A percentile compares a stretch with the other conserved stretches of the same genome.
phyloP scores from a whole-genome alignment of 495 filamentous ascomycete genomes.

The Aspergillus saccharolyticus region DNA sequence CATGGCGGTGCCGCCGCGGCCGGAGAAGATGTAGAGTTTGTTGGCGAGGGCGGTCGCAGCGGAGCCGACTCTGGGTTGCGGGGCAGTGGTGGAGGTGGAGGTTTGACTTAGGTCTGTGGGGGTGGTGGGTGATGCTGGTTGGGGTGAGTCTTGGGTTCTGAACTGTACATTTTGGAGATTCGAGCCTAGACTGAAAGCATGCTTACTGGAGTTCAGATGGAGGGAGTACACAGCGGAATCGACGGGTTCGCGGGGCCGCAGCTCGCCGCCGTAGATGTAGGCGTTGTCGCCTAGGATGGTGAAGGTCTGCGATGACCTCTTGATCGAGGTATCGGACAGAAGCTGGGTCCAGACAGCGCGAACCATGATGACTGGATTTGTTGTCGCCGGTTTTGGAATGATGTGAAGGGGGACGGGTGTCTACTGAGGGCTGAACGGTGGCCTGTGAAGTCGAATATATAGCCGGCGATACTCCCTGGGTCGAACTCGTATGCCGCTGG shows the following conservation, averaged over 20 bases:
- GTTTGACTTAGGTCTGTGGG: conserved; percentile 5
- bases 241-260: conserved; percentile 43
- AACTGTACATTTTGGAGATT: neutral
- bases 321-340: conserved; percentile 29
- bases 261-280: conserved; percentile 46
- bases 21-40: conserved; percentile 52
- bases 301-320: conserved; percentile 64
- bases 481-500: neutral
- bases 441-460: neutral
- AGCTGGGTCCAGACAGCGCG: conserved; percentile 10
- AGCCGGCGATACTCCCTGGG: neutral
- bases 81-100: conserved; percentile 10
- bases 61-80: conserved; percentile 47
- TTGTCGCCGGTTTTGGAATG: neutral
- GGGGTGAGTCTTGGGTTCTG: neutral
- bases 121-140: neutral
- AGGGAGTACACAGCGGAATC: conserved; percentile 69
- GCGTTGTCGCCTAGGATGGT: conserved; percentile 60
- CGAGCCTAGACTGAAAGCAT: neutral
- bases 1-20: conserved; percentile 51
- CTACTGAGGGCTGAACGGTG: neutral
- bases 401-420: neutral
- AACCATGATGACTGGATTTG: neutral
- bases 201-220: conserved; percentile 34
- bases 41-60: conserved; percentile 38